These are phyloP conservation scores for Fragaria ananassa DNA, from an alignment of 306 rosid genomes.

Conservation along the genomic window DNA sequence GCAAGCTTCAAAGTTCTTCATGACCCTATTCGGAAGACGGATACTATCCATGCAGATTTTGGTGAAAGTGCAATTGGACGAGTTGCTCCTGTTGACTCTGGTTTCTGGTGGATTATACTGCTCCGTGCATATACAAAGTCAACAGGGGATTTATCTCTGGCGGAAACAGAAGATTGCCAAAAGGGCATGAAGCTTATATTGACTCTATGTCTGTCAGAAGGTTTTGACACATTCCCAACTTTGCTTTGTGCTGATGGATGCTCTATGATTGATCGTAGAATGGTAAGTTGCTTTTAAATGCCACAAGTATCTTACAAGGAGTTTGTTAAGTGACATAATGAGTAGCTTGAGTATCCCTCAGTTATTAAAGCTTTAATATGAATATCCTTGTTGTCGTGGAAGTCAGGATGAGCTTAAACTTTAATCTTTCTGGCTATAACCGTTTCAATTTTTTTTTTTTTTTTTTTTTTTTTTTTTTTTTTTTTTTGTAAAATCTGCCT, in stretches of 20 bases:
- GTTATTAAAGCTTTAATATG: not conserved
- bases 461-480: not conserved
- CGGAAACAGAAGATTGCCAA: constrained; percentile 74
- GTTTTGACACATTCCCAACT: constrained; percentile 90
- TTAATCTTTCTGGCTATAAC: not conserved
- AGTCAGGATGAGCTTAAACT: not conserved
- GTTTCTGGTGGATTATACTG: constrained; percentile 95
- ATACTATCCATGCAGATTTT: constrained; percentile 79
- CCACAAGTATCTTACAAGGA: not conserved
- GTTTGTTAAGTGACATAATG: not conserved
- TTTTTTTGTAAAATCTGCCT: not conserved
- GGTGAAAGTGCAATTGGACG: constrained; percentile 96
- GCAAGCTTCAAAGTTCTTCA: constrained; percentile 94
- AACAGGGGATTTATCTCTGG: constrained; percentile 72
- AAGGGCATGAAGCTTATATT: constrained; percentile 89
- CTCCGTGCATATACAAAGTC: constrained; percentile 92
- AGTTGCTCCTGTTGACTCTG: constrained; percentile 96
- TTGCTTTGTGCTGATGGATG: constrained; percentile 95
- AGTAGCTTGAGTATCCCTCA: not conserved
- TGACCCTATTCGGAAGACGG: constrained; percentile 68
- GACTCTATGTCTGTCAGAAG: constrained; percentile 83
- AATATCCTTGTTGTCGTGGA: not conserved
- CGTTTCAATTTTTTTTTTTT: not conserved
- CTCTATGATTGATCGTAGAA: constrained; percentile 84
- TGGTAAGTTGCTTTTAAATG: constrained; percentile 42